Evolutionary conservation across 1,139 yeast genomes (phyloP).

Genomic region (Sugiyamaella paludigena): DNA sequence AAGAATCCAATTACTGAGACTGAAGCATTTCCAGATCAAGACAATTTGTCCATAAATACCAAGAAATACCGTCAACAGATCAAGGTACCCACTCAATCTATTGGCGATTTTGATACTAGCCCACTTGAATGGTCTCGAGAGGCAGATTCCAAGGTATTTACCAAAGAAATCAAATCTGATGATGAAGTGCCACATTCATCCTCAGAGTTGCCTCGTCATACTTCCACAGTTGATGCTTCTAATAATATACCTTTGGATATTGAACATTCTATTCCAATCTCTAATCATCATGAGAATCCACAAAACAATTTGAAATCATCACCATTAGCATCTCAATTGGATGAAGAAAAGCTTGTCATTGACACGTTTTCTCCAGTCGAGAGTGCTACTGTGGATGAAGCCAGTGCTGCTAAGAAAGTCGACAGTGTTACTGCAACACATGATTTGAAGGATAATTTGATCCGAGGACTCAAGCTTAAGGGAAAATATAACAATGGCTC

Average conservation of each 20-base stretch:
- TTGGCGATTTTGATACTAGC: not conserved
- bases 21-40: no score
- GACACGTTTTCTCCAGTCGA: constrained; percentile 8
- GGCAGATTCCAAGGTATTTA: not conserved
- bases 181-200: not conserved
- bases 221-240: constrained; percentile 1
- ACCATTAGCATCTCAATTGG: not conserved
- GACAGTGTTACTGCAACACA: constrained; percentile 9
- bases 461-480: constrained; percentile 13
- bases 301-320: not conserved
- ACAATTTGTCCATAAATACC: no score
- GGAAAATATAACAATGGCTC: constrained; percentile 18
- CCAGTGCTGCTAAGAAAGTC: constrained; percentile 1
- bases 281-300: no score
- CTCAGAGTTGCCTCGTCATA: not conserved
- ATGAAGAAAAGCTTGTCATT: constrained; percentile 1
- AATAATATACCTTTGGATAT: not conserved
- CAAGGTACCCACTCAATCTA: constrained; percentile 5
- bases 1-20: no score
- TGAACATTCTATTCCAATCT: not conserved
- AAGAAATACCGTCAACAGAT: not conserved
- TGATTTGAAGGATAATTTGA: constrained; percentile 14
- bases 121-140: constrained; percentile 4
- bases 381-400: not conserved
- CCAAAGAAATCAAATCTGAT: not conserved